phyloP scores from a whole-genome alignment of 192 early-diverging fungal species.

The Dispira simplex region DNA sequence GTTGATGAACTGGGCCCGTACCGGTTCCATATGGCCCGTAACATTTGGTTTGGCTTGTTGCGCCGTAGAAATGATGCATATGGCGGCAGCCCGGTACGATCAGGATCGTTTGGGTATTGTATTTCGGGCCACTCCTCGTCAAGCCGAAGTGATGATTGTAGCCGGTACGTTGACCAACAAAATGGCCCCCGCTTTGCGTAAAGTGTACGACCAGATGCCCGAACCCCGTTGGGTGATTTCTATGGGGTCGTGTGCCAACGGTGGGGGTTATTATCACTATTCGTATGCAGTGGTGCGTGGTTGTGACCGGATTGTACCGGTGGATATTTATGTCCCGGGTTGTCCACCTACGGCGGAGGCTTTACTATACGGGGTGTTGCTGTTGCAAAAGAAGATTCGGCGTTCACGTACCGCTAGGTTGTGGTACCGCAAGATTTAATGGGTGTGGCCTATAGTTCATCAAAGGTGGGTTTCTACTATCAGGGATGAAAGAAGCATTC shows the following conservation, averaged over 20 bases:
- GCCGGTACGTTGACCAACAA: slow-evolving; percentile 98
- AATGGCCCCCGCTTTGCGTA: slow-evolving; percentile 82
- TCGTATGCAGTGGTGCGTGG: slow-evolving; percentile 91
- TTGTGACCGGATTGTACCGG: slow-evolving; percentile 91
- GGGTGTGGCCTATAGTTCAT: not conserved
- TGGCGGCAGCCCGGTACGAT: slow-evolving; percentile 90
- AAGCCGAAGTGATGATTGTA: slow-evolving; percentile 99
- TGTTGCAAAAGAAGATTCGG: slow-evolving; percentile 98
- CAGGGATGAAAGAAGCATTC: no score
- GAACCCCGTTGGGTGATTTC: slow-evolving; percentile 98
- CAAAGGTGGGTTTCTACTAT: not conserved
- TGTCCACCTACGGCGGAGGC: slow-evolving; percentile 97
- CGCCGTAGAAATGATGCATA: slow-evolving; percentile 98
- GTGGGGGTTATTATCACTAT: slow-evolving; percentile 99
- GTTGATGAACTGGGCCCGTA: slow-evolving; percentile 85
- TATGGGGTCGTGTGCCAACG: slow-evolving; percentile 97
- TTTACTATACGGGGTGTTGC: slow-evolving; percentile 89
- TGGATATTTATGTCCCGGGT: slow-evolving; percentile 92
- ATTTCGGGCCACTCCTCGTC: slow-evolving; percentile 91
- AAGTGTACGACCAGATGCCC: slow-evolving; percentile 74
- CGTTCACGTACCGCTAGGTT: slow-evolving; percentile 55
- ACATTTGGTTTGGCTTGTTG: slow-evolving; percentile 90
- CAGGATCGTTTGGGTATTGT: slow-evolving; percentile 96
- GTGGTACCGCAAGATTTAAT: slow-evolving; percentile 63
- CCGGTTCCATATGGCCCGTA: slow-evolving; percentile 84